These are phyloP conservation scores for Teratosphaeria pseudoeucalypti DNA, from an alignment of 2,329 filamentous ascomycete species.

Conservation along the genomic window DNA sequence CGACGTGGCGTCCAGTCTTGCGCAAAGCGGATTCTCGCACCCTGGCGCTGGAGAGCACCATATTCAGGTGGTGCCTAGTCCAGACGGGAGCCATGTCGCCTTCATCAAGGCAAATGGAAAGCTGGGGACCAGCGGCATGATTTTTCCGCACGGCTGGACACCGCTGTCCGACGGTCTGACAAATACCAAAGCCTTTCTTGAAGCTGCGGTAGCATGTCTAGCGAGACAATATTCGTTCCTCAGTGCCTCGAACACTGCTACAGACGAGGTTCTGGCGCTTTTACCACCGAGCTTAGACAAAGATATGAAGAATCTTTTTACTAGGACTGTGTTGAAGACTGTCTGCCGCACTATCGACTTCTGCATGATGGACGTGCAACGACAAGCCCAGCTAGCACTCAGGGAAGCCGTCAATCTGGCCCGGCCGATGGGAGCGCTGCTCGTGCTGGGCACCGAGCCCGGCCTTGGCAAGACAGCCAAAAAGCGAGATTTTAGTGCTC, in stretches of 20 bases:
- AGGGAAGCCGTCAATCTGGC: slow-evolving; percentile 59
- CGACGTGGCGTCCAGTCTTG: slow-evolving; percentile 56
- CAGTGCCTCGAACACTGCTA: slow-evolving; percentile 34
- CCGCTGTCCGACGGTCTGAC: slow-evolving; percentile 16
- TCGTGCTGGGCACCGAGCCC: slow-evolving; percentile 63
- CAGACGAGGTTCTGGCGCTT: slow-evolving; percentile 39
- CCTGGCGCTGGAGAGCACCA: slow-evolving; percentile 46
- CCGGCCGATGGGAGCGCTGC: slow-evolving; percentile 66
- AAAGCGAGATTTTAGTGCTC: slow-evolving; percentile 57
- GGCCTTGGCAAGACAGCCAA: slow-evolving; percentile 26
- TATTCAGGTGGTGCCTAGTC: slow-evolving; percentile 36
- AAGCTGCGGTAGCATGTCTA: slow-evolving; percentile 23
- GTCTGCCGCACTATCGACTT: slow-evolving; percentile 57
- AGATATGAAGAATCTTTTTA: slow-evolving; percentile 54
- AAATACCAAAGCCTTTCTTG: slow-evolving; percentile 16
- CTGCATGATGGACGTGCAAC: slow-evolving; percentile 61
- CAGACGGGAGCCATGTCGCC: slow-evolving; percentile 38
- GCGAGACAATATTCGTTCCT: slow-evolving; percentile 24
- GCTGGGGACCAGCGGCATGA: slow-evolving; percentile 24
- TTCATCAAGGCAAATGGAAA: slow-evolving; percentile 34
- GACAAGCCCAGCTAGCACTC: slow-evolving; percentile 50
- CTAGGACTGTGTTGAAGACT: slow-evolving; percentile 48
- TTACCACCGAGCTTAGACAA: slow-evolving; percentile 35
- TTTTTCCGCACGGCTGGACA: slow-evolving; percentile 20
- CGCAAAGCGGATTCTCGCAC: slow-evolving; percentile 70